Evolutionary conservation across 2,329 filamentous ascomycete genomes (phyloP), one percentile per base, ranked within the genome.

Genomic region (Metarhizium robertsii): DNA sequence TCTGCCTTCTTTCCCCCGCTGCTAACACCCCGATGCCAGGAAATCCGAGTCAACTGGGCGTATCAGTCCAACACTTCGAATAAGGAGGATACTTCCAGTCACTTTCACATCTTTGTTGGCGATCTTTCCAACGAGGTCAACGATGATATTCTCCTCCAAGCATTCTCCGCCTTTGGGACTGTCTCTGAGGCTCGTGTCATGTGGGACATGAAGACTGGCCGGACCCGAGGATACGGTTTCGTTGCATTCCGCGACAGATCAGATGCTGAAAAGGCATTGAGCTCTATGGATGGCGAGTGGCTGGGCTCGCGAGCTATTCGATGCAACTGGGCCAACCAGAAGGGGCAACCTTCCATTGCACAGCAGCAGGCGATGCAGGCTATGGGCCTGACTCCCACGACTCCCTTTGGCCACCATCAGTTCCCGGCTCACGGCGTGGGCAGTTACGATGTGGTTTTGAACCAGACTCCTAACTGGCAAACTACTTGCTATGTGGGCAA

Each of bases 141-240:
- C 65, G 94, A 99, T 65, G 94, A 99, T 67, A 84, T 96, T 53
- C 80, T 99, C 25, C 79, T 88, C 16, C 92, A 96, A 73, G 94
- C 94, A 13, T 99, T 99, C 74, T 95, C 90, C 50, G 90, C 90
- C 48, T 99, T 97, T 71, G 94, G 94, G 45, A 90, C 86, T 13
- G 92, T 99, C 51, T 99, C 94, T 2, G 94, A 99, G 73, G 94
- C 94, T 58, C 91, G 94, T 66, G 94, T 99, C 61, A 99, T 99
- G 94, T 99, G 94, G 94, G 94, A 99, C 72, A 99, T 99, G 94
- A 99, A 99, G 81, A 99, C 94, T 40, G 94, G 94, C 62, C 87
- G 94, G 61, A 97, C 94, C 62, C 89, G 94, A 69, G 94, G 94
- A 58, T 99, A 99, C 68, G 94, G 94, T 13, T 99, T 99, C 68